Conservation (phyloP, 2,329 filamentous ascomycete genomes). For the Setomelanomma holmii region DNA sequence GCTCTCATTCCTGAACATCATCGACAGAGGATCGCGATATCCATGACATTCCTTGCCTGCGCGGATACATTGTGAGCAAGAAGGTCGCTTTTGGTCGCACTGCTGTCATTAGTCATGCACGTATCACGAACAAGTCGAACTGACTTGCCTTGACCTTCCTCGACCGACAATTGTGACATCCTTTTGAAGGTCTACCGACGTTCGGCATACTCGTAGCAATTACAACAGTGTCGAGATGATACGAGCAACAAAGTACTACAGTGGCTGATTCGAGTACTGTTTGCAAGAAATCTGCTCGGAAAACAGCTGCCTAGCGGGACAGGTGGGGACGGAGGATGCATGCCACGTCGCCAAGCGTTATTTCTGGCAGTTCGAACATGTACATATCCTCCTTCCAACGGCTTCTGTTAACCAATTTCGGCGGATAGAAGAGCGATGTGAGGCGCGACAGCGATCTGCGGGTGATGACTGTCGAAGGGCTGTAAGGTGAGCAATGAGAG, state of each 20-base stretch:
- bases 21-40: constrained; percentile 37
- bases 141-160: constrained; percentile 32
- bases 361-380: background rate
- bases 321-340: background rate
- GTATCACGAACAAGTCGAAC: background rate
- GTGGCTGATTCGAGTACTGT: no score
- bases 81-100: constrained; percentile 44
- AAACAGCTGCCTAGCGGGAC: background rate
- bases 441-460: no score
- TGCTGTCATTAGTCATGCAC: constrained; percentile 8
- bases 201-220: constrained; percentile 22
- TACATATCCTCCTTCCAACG: no score
- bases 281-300: no score
- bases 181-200: constrained; percentile 33
- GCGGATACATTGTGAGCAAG: constrained; percentile 42
- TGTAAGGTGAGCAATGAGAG: background rate
- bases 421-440: background rate
- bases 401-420: background rate
- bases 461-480: background rate
- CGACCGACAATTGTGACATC: constrained; percentile 34
- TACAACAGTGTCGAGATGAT: background rate
- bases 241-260: background rate
- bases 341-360: background rate
- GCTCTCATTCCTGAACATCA: constrained; percentile 44
- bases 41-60: constrained; percentile 36